phyloP scores from a whole-genome alignment of 1,139 yeast species.

The Suhomyces bokatorum region DNA sequence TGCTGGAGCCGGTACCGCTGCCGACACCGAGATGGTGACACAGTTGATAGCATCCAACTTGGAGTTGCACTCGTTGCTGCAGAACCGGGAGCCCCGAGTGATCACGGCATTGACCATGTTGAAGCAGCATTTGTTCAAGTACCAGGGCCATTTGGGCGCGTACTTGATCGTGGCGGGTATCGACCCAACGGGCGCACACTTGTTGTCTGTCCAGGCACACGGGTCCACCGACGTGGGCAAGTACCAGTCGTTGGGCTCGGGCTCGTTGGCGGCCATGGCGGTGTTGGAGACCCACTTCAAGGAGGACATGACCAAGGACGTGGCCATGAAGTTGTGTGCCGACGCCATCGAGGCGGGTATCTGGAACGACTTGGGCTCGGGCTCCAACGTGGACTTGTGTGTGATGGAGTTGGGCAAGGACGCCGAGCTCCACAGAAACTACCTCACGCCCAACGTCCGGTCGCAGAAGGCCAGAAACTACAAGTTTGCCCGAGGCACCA shows the following conservation, averaged over 20 bases:
- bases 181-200: constrained; percentile 94
- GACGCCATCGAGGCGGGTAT: constrained; percentile 97
- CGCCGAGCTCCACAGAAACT: constrained; percentile 81
- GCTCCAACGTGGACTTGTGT: constrained; percentile 95
- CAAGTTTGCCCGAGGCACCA: constrained; percentile 87
- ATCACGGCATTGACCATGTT: constrained; percentile 90
- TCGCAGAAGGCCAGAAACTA: constrained; percentile 76
- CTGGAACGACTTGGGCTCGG: constrained; percentile 98
- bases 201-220: constrained; percentile 93
- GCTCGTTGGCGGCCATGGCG: constrained; percentile 99
- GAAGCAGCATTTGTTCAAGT: constrained; percentile 92
- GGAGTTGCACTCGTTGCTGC: constrained; percentile 82
- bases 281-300: constrained; percentile 88
- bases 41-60: constrained; percentile 87
- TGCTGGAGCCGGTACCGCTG: constrained; percentile 99
- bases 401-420: constrained; percentile 93
- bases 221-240: constrained; percentile 96
- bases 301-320: constrained; percentile 74
- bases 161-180: constrained; percentile 95
- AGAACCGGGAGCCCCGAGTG: constrained; percentile 87
- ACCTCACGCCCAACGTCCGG: constrained; percentile 87
- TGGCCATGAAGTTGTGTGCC: constrained; percentile 85
- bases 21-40: constrained; percentile 98
- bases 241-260: constrained; percentile 91
- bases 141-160: constrained; percentile 97